Percentiles rank a stretch among this genome's conserved stretches.
Conservation (phyloP, 805 yeast genomes). For the Ogataea trehalophila region DNA sequence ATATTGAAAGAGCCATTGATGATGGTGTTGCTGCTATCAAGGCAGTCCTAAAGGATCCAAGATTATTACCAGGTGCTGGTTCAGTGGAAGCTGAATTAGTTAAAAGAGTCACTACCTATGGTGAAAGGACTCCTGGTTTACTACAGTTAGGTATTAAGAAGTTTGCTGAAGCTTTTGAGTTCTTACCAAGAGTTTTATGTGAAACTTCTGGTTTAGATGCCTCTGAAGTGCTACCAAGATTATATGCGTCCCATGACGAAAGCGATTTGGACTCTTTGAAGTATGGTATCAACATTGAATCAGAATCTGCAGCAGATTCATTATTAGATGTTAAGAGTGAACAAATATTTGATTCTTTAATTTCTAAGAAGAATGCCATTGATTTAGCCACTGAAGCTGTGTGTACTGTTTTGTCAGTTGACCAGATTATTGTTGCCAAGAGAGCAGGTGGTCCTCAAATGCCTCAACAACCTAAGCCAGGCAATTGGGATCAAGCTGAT, state of each 20-base stretch:
- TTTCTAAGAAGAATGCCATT: slow-evolving; percentile 82
- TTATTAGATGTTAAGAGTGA: slow-evolving; percentile 63
- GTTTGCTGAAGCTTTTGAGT: slow-evolving; percentile 92
- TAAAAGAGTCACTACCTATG: slow-evolving; percentile 70
- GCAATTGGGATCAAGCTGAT: slow-evolving; percentile 95
- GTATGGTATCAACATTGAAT: slow-evolving; percentile 76
- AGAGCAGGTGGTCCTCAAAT: slow-evolving; percentile 96
- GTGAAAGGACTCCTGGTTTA: slow-evolving; percentile 92
- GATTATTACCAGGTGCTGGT: slow-evolving; percentile 94
- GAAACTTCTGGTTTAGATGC: slow-evolving; percentile 93
- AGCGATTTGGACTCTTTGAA: slow-evolving; percentile 30
- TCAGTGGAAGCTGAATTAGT: slow-evolving; percentile 88
- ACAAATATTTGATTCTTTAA: slow-evolving; percentile 73
- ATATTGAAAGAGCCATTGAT: slow-evolving; percentile 94
- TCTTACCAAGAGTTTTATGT: slow-evolving; percentile 85
- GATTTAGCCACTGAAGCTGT: slow-evolving; percentile 95
- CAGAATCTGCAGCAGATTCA: slow-evolving; percentile 55
- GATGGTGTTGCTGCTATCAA: slow-evolving; percentile 93
- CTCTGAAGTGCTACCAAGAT: slow-evolving; percentile 80
- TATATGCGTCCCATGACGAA: slow-evolving; percentile 82
- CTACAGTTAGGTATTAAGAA: slow-evolving; percentile 91
- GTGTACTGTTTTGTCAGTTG: slow-evolving; percentile 82
- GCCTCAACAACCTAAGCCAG: slow-evolving; percentile 82
- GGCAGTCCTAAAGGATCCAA: slow-evolving; percentile 76
- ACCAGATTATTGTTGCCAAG: slow-evolving; percentile 98